phyloP scores from a whole-genome alignment of 805 yeast species.

The Candida sonorensis region DNA sequence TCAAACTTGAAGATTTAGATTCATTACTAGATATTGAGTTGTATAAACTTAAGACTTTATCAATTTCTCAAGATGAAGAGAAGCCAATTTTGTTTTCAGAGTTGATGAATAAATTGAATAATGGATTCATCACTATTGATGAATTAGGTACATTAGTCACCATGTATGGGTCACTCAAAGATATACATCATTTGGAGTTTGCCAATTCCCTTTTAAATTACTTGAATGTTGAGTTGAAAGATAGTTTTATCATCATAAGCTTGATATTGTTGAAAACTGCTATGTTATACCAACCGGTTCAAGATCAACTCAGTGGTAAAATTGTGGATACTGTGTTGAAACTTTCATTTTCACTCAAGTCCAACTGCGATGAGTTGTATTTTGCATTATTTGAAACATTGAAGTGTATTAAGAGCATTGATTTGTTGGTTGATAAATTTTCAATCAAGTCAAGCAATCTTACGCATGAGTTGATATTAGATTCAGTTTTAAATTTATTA shows the following conservation, averaged over 20 bases:
- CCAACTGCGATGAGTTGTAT: slow-evolving; percentile 12
- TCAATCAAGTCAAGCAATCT: slow-evolving; percentile 16
- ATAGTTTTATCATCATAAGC: slow-evolving; percentile 7
- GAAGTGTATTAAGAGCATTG: slow-evolving; percentile 29
- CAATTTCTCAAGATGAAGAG: not conserved
- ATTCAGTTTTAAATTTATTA: slow-evolving; percentile 6
- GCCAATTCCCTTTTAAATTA: slow-evolving; percentile 8
- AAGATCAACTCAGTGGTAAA: slow-evolving; percentile 3
- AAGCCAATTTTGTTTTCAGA: not conserved
- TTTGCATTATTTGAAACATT: slow-evolving; percentile 31
- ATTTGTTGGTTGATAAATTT: slow-evolving; percentile 31
- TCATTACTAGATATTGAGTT: slow-evolving; percentile 17
- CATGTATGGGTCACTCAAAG: slow-evolving; percentile 4
- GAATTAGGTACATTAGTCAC: slow-evolving; percentile 12
- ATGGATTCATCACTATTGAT: slow-evolving; percentile 4
- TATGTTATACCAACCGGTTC: slow-evolving; percentile 4
- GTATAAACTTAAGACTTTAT: slow-evolving; percentile 3
- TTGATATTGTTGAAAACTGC: slow-evolving; percentile 12
- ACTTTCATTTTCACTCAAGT: slow-evolving; percentile 4
- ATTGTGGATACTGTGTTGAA: slow-evolving; percentile 13
- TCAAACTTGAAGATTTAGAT: slow-evolving; percentile 11
- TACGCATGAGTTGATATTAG: slow-evolving; percentile 12
- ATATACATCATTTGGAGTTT: slow-evolving; percentile 3
- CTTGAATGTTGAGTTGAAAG: slow-evolving; percentile 4
- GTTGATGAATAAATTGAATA: slow-evolving; percentile 10